Base-by-base conservation (phyloP, 1,139 yeast species). In the Yamadazyma diospyri region DNA sequence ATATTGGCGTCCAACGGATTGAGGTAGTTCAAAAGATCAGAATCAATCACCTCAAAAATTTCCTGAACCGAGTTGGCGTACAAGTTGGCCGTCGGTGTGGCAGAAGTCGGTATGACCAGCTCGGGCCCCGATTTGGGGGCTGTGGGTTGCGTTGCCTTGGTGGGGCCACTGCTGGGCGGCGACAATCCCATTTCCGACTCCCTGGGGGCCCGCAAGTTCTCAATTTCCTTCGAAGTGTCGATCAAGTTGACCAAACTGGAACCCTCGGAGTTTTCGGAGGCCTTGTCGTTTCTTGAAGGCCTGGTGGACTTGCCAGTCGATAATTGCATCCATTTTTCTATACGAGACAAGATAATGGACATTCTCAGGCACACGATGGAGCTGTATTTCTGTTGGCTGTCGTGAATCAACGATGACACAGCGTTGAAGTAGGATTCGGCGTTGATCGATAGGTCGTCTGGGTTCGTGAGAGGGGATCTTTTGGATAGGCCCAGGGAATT, bases 321-420 rank as follows among this genome's bases (percentile, higher is more conserved):
- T 12, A 69, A 57, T 29, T 53, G 59, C 60, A 72, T 69, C 76
- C 78, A 71, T 43, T 65, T 68, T 27, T 64, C 64, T 23, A 72
- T 63, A 34, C 71, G 59, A 10, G 59, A 52, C 33, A 72, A 48
- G n/a, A 72, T 61, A 22, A 57, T 54, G 2, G 61, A 47, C 73
- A 72, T 67, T 38, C 69, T 64, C 32, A 48, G 51, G 27, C 72
- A 65, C 14, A 68, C 69, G 23, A 57, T 56, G 37, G 67, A 66
- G 31, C 57, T 55, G 26, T 45, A 46, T 23, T 47, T 45, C 3
- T 57, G 46, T 13, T 47, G 44, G 32, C 56, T 54, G 16, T 48
- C 47, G 19, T 46, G 49, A 11, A 61, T 46, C 5, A 58, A 41
- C 3, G 39, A 33, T 17, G 44, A 39, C 2, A 70, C 61, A 24